Base-by-base conservation (phyloP, 257 asterid genomes). In the Oldenlandia corymbosa region DNA sequence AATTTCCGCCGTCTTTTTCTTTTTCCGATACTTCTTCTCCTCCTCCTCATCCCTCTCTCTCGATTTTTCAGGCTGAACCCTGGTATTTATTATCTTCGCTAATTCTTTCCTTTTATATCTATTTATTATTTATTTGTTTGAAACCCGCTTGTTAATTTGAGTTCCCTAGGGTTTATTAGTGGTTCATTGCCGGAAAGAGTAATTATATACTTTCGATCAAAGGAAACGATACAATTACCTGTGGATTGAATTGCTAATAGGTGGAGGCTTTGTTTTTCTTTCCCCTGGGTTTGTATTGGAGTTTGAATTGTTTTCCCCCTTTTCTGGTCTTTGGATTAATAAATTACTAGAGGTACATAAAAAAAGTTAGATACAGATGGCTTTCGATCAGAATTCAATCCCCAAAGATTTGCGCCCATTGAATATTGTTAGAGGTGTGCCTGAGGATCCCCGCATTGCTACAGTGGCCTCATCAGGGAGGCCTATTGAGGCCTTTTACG, bases 361-460 rank as follows among this genome's bases (percentile, higher is more conserved):
- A 30, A n/a, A n/a, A 7, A 20, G 18, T 59, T 54, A 52, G 55
- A 27, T 64, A 49, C 50, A 26, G 71, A 90, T 90, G 99, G 94
- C 92, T 18, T 90, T 80, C 65, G 95, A 90, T 80, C 95, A 79
- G 79, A 90, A 78, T 77, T 81, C 84, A 37, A 39, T 81, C 26
- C 94, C 95, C 48, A 81, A 78, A 72, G 89, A 84, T 83, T 78
- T 92, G 68, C 92, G 87, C 45, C 97, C 96, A 0, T 62, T 89
- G 65, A 92, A 84, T 75, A 76, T 85, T 27, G 76, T 76, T 31
- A 71, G 90, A 76, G 69, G 58, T 55, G 53, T 70, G 76, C 65
- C 74, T 0, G 97, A 93, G 67, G 96, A 93, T 60, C 80, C 90
- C 6, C 79, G 87, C 77, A 81, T 84, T 60, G 80, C 83, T 0